These are phyloP conservation scores for Salix suchowensis DNA, from an alignment of 345 rosid genomes.

Conservation along the genomic window DNA sequence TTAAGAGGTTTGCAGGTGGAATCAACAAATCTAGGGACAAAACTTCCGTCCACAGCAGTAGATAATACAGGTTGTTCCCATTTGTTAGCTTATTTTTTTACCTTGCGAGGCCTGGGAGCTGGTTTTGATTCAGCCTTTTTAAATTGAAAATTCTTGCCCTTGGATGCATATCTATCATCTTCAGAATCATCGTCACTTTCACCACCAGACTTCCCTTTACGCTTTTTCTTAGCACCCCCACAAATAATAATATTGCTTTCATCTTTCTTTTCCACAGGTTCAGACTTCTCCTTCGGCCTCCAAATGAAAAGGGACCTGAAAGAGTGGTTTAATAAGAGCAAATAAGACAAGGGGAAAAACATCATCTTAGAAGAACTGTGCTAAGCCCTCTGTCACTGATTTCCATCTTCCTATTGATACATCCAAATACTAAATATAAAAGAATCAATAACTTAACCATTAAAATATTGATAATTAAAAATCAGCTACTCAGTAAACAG, in stretches of 20 bases:
- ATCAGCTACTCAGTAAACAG: not conserved
- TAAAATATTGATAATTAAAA: no score
- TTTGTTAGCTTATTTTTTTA: conserved; percentile 20
- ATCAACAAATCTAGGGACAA: not conserved
- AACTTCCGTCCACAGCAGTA: not conserved
- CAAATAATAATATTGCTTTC: conserved; percentile 53
- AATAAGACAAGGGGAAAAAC: not conserved
- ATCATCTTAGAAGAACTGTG: no score
- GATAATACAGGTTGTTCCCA: not conserved
- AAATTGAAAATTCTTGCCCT: conserved; percentile 49
- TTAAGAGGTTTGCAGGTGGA: not conserved
- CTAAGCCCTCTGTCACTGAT: no score
- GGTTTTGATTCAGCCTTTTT: conserved; percentile 33
- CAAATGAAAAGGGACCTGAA: conserved; percentile 87
- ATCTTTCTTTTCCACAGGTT: conserved; percentile 47
- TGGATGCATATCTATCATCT: conserved; percentile 40
- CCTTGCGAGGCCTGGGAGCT: conserved; percentile 28
- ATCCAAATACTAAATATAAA: not conserved
- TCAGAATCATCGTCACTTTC: conserved; percentile 57
- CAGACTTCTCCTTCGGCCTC: conserved; percentile 63
- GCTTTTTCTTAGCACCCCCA: conserved; percentile 45
- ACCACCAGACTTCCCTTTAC: conserved; percentile 33
- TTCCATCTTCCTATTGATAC: no score
- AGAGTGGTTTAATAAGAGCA: conserved; percentile 2
- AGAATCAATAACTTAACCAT: not conserved